A percentile compares a stretch with the other conserved stretches of the same genome.
Conservation (phyloP, 2,329 filamentous ascomycete genomes). For the Ophidiomyces ophidiicola region DNA sequence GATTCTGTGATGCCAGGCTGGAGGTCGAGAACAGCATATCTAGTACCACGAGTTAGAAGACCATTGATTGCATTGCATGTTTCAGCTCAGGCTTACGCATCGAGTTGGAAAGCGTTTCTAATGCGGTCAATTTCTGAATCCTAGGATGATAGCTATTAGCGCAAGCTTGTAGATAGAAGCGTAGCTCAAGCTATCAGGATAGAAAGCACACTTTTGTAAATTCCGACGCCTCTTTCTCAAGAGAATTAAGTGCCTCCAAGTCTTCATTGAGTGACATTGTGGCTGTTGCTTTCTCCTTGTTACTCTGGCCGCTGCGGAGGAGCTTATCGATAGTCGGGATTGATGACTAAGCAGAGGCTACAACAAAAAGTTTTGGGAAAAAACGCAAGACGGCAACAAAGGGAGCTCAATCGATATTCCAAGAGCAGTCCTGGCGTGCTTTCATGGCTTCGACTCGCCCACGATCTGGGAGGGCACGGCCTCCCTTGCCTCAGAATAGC, state of each 20-base stretch:
- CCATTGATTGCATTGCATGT: too few species aligned
- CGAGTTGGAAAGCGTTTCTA: conserved; percentile 71
- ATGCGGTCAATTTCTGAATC: conserved; percentile 95
- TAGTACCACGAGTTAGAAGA: conserved; percentile 23
- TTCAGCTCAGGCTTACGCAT: conserved; percentile 43
- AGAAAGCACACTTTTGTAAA: conserved; percentile 62
- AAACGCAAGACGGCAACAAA: neutral
- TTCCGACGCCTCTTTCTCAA: conserved; percentile 77
- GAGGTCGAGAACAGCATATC: conserved; percentile 87
- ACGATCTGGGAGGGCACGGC: conserved; percentile 20
- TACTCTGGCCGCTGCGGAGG: neutral
- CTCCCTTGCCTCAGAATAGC: conserved; percentile 20
- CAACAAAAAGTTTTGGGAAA: conserved; percentile 1
- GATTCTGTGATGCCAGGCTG: conserved; percentile 90
- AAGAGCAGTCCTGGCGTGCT: neutral
- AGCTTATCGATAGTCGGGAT: conserved; percentile 9
- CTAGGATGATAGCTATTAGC: conserved; percentile 33
- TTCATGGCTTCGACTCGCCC: conserved; percentile 26
- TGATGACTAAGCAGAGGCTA: conserved; percentile 3
- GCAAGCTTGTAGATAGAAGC: too few species aligned
- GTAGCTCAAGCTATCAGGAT: too few species aligned
- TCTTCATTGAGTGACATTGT: conserved; percentile 41
- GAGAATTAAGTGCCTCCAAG: conserved; percentile 56
- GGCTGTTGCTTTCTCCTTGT: neutral
- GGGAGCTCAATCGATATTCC: neutral